Base-by-base conservation (phyloP, 2,329 filamentous ascomycete species). In the Botrytis squamosa region DNA sequence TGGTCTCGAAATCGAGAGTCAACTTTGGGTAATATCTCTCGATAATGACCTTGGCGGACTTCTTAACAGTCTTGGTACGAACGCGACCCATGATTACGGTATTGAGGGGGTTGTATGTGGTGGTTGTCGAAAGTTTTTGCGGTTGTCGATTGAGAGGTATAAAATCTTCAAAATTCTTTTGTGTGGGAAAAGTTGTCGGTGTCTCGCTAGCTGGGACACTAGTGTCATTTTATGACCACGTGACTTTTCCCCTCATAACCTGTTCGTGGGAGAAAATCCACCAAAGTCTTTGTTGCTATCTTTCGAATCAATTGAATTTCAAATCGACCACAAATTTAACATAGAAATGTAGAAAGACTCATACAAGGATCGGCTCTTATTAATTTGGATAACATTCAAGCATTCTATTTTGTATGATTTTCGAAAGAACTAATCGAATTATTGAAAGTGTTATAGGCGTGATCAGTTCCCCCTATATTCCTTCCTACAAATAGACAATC, bases 1-100 rank as follows among this genome's bases (percentile, higher is more conserved):
- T 98, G 91, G 93, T 97, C 92, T 99, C 96, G 89, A 99, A 99
- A 89, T 99, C 96, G 84, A 98, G 93, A 79, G 95, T 98, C 85
- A 99, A 90, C 88, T 94, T 94, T 84, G 96, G 96, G 88, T 97
- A 97, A 90, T 96, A 97, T 80, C 93, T 91, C 92, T 98, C 95
- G 87, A 99, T 98, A 89, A 98, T 95, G 90, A 98, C 94, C 93
- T 99, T 99, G 88, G 96, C 95, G 89, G 91, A 81, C 78, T 81
- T 81, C 78, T 81, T 81, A 74, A 83, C 83, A 52, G 80, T 81
- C 81, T 84, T 84, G 75, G 83, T 84, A 77, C 83, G 82, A 80
- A 84, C 83, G 77, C 82, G 82, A 82, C 82, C 82, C 82, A 83
- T 83, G 76, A 77, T 82, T 80, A 80, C 80, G 79, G 76, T 68